Percentiles rank a stretch among this genome's conserved stretches.
phyloP scores from a whole-genome alignment of 257 asterid species.

The Cruciata laevipes region DNA sequence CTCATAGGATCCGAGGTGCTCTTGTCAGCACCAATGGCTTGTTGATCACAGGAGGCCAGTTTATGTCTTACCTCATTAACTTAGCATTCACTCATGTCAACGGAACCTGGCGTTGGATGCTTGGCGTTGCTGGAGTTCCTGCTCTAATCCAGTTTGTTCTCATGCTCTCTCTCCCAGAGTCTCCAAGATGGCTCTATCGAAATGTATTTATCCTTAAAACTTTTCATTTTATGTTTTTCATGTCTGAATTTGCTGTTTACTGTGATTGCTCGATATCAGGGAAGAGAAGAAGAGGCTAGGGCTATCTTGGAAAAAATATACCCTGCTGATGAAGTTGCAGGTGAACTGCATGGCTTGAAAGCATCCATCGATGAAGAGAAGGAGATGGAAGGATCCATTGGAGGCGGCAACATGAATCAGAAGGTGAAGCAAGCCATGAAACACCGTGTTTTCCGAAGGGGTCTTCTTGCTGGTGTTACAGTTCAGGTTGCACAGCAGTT shows the following conservation, averaged over 20 bases:
- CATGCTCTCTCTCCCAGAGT: slow-evolving; percentile 77
- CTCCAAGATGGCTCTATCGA: slow-evolving; percentile 80
- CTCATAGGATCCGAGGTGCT: slow-evolving; percentile 66
- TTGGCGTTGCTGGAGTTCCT: slow-evolving; percentile 74
- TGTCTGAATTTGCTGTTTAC: neutral
- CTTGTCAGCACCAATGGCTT: slow-evolving; percentile 60
- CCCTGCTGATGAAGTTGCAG: slow-evolving; percentile 60
- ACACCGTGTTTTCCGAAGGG: slow-evolving; percentile 56
- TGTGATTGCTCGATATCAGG: slow-evolving; percentile 20
- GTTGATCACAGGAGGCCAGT: slow-evolving; percentile 60
- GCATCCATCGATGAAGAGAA: slow-evolving; percentile 55
- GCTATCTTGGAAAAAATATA: slow-evolving; percentile 59
- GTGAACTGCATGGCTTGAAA: slow-evolving; percentile 52
- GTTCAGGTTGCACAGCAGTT: slow-evolving; percentile 88
- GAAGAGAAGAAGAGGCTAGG: slow-evolving; percentile 56
- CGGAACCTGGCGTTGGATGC: slow-evolving; percentile 97
- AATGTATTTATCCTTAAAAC: slow-evolving; percentile 26
- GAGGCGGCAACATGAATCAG: slow-evolving; percentile 16
- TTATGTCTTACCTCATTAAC: slow-evolving; percentile 46
- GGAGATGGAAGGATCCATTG: slow-evolving; percentile 32
- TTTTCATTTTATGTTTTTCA: neutral
- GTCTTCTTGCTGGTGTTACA: slow-evolving; percentile 66
- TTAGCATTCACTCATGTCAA: slow-evolving; percentile 39
- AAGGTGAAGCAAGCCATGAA: slow-evolving; percentile 42
- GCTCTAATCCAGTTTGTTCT: slow-evolving; percentile 56